Evolutionary conservation across 2,329 filamentous ascomycete species (phyloP).

Genomic region (Aspergillus pseudotamarii): DNA sequence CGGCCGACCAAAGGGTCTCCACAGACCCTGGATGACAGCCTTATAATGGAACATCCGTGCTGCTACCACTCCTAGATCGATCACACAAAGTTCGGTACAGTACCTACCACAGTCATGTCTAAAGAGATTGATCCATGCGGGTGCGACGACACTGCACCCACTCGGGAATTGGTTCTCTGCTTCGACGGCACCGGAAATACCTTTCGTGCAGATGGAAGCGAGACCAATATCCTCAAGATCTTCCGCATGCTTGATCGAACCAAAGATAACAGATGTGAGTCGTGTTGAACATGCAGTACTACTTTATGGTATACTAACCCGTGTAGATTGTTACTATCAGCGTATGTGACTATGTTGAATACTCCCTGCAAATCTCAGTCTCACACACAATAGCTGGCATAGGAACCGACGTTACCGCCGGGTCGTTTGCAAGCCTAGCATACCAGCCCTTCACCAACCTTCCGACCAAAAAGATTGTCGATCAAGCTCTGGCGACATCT

Average conservation of each 20-base stretch:
- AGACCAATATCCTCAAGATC: conserved; percentile 48
- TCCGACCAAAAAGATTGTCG: conserved; percentile 12
- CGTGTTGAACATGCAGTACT: background rate
- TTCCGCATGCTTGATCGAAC: conserved; percentile 42
- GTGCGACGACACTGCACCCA: background rate
- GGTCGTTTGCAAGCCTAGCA: conserved; percentile 14
- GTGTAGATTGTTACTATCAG: conserved; percentile 24
- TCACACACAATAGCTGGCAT: conserved; percentile 18
- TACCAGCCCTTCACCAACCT: conserved; percentile 16
- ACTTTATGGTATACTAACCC: background rate
- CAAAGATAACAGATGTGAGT: conserved; percentile 25
- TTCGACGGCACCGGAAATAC: conserved; percentile 47
- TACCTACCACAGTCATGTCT: background rate
- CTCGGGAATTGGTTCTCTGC: conserved; percentile 35
- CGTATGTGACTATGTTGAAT: conserved; percentile 14
- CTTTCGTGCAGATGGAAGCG: conserved; percentile 40
- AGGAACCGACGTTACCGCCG: conserved; percentile 19
- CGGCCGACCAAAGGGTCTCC: background rate
- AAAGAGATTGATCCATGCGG: background rate
- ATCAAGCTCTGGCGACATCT: conserved; percentile 19
- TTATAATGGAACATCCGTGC: background rate
- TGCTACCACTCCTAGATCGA: background rate
- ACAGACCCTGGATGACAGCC: background rate
- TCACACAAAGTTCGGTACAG: background rate
- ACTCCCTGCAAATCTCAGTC: background rate